Percentiles rank a stretch among this genome's conserved stretches.
Evolutionary conservation across 805 yeast species (phyloP).

Genomic region (Debaryomyces castellii): DNA sequence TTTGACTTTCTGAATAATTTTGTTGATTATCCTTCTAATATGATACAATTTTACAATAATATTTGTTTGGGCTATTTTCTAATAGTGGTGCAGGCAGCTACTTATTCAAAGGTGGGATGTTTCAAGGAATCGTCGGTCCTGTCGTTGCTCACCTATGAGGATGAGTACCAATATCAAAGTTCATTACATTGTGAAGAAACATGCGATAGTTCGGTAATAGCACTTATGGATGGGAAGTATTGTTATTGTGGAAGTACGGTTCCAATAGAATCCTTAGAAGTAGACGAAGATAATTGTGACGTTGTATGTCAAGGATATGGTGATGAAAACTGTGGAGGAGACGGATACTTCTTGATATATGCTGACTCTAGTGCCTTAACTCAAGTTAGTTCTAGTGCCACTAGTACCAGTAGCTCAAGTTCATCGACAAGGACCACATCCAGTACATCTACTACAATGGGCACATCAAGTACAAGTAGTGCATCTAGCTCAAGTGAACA

Average conservation of each 20-base stretch:
- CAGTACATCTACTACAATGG: not conserved
- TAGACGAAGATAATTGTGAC: constrained; percentile 26
- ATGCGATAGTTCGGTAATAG: constrained; percentile 48
- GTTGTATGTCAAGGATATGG: constrained; percentile 37
- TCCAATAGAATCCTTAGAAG: constrained; percentile 28
- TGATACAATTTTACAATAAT: not conserved
- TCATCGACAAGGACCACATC: constrained; percentile 5
- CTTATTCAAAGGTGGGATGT: constrained; percentile 22
- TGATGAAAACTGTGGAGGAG: constrained; percentile 40
- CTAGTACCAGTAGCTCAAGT: constrained; percentile 8
- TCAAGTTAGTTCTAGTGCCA: constrained; percentile 8
- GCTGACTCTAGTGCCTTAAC: constrained; percentile 13
- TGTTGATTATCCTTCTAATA: not conserved
- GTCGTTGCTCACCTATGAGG: constrained; percentile 36
- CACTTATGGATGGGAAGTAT: constrained; percentile 31
- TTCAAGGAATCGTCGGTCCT: constrained; percentile 26
- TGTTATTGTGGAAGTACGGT: constrained; percentile 41
- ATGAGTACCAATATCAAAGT: constrained; percentile 58
- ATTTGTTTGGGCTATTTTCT: not conserved
- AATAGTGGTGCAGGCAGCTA: not conserved
- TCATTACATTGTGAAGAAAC: constrained; percentile 52
- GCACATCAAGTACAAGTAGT: constrained; percentile 2
- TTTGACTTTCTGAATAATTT: not conserved
- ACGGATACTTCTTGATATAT: constrained; percentile 31
- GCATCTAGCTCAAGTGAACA: constrained; percentile 3